Conservation (phyloP, 805 yeast genomes). For the Wickerhamiella qilinensis region DNA sequence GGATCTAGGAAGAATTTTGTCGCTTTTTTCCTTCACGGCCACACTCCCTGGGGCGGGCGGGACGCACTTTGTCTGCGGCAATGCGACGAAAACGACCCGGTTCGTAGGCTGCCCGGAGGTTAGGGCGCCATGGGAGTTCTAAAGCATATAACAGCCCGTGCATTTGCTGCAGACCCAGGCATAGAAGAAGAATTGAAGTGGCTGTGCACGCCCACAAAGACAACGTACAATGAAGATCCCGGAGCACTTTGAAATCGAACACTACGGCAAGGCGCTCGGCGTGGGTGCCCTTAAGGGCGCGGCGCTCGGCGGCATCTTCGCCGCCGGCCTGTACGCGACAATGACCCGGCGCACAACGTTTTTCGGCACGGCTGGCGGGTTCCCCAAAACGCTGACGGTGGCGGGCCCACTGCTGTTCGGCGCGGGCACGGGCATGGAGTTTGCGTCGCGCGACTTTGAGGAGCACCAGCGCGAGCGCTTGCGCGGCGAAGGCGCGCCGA, state of each 20-base stretch:
- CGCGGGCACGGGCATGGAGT: slow-evolving; percentile 53
- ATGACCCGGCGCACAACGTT: slow-evolving; percentile 26
- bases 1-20: too few species aligned
- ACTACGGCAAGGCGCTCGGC: slow-evolving; percentile 42
- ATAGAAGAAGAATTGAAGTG: too few species aligned
- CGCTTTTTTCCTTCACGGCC: too few species aligned
- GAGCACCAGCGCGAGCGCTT: slow-evolving; percentile 34
- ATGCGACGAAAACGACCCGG: too few species aligned
- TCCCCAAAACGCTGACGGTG: slow-evolving; percentile 39
- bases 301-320: slow-evolving; percentile 37
- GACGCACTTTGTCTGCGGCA: too few species aligned
- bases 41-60: too few species aligned
- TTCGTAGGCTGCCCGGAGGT: too few species aligned
- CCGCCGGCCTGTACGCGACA: slow-evolving; percentile 35
- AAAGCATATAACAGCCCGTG: too few species aligned
- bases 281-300: slow-evolving; percentile 47
- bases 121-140: too few species aligned
- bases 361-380: slow-evolving; percentile 15
- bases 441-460: slow-evolving; percentile 53
- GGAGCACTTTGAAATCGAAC: slow-evolving; percentile 33
- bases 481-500: slow-evolving; percentile 22
- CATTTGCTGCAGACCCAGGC: too few species aligned
- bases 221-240: slow-evolving; percentile 8
- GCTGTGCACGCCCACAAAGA: too few species aligned
- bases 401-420: slow-evolving; percentile 51